phyloP scores from a whole-genome alignment of 768 basidiomycete species.

The Naganishia antarctica region DNA sequence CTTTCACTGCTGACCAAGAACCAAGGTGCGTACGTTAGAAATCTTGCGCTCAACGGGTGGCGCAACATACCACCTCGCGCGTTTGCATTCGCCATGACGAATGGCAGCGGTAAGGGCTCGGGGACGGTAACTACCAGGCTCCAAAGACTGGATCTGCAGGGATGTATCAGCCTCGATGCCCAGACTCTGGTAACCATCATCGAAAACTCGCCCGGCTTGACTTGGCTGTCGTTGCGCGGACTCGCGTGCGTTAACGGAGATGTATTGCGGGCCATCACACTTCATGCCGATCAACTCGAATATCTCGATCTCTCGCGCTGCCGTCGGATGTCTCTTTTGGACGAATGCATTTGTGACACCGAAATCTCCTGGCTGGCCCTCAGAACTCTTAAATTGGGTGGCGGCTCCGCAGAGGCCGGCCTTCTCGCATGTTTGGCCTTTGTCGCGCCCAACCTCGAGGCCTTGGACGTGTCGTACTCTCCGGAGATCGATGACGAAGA shows the following conservation, averaged over 20 bases:
- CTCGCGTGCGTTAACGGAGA: slow-evolving; percentile 61
- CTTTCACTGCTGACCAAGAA: slow-evolving; percentile 52
- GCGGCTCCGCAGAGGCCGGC: not conserved
- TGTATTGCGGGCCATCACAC: slow-evolving; percentile 62
- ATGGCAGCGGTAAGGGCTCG: slow-evolving; percentile 31
- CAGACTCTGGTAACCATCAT: not conserved
- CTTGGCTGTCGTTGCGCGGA: slow-evolving; percentile 63
- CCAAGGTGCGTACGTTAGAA: slow-evolving; percentile 52
- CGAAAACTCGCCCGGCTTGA: slow-evolving; percentile 49
- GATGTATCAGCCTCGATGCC: slow-evolving; percentile 2
- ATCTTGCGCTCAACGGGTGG: slow-evolving; percentile 68
- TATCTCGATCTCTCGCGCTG: slow-evolving; percentile 21
- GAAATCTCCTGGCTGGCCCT: slow-evolving; percentile 7
- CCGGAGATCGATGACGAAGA: slow-evolving; percentile 13
- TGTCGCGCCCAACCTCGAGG: slow-evolving; percentile 47
- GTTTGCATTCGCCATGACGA: slow-evolving; percentile 52
- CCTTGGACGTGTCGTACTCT: slow-evolving; percentile 59
- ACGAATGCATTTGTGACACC: not conserved
- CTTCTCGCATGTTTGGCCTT: not conserved
- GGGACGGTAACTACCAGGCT: slow-evolving; percentile 7
- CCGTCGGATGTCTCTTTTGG: not conserved
- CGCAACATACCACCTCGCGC: slow-evolving; percentile 56
- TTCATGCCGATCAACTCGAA: slow-evolving; percentile 62
- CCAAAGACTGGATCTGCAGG: slow-evolving; percentile 14
- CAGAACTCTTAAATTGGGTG: not conserved